phyloP scores from a whole-genome alignment of 805 yeast genomes.

The Spathaspora sp. region DNA sequence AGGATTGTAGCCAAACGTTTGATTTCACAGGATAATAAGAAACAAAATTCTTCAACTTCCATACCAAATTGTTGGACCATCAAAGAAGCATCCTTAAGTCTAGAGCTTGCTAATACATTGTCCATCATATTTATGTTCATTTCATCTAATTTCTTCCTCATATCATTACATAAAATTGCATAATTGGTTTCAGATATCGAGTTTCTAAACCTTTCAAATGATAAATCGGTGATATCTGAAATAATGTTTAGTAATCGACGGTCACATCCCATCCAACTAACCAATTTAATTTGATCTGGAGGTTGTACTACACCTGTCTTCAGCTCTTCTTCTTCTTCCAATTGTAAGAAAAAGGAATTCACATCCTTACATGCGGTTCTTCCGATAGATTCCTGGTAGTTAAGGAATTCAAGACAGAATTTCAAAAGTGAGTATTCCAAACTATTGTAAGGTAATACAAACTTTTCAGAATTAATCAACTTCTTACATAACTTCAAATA shows the following conservation, averaged over 20 bases:
- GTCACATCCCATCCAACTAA: constrained; percentile 34
- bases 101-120: constrained; percentile 3
- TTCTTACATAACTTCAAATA: constrained; percentile 18
- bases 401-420: constrained; percentile 21
- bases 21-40: constrained; percentile 23
- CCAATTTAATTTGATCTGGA: constrained; percentile 5
- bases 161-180: constrained; percentile 10
- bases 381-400: constrained; percentile 24
- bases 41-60: constrained; percentile 20
- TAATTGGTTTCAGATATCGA: constrained; percentile 13
- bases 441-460: constrained; percentile 15
- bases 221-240: constrained; percentile 29
- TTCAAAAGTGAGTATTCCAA: constrained; percentile 17
- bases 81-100: background rate
- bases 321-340: constrained; percentile 10
- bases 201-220: constrained; percentile 19
- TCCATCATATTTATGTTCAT: constrained; percentile 14
- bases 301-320: background rate
- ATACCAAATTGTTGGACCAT: constrained; percentile 4
- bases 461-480: constrained; percentile 12
- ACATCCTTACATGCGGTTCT: constrained; percentile 26
- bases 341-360: constrained; percentile 18
- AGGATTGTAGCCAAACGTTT: constrained; percentile 20
- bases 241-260: constrained; percentile 18
- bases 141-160: constrained; percentile 13